Conservation (phyloP, 371 early-diverging fungal species). For the Lichtheimia hyalospora region DNA sequence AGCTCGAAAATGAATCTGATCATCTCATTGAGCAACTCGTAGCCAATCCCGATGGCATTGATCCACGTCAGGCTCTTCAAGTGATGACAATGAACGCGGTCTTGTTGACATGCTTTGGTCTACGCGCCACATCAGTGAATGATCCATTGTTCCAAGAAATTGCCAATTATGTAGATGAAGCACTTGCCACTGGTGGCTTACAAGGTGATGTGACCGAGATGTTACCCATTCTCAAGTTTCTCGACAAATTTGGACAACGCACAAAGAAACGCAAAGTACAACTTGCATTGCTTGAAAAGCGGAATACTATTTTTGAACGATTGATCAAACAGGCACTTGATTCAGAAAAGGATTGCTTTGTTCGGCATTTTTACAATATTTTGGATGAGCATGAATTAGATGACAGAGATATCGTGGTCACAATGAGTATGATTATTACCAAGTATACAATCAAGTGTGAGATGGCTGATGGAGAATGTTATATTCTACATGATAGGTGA, state of each 20-base stretch:
- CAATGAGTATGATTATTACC: conserved; percentile 5
- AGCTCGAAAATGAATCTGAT: conserved; percentile 12
- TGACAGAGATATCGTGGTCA: conserved; percentile 14
- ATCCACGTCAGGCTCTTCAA: conserved; percentile 5
- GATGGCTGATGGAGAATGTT: background rate
- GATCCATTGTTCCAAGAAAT: conserved; percentile 13
- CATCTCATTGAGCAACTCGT: conserved; percentile 5
- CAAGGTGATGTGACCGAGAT: conserved; percentile 11
- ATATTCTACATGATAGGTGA: conserved; percentile 3
- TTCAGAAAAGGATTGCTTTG: conserved; percentile 11
- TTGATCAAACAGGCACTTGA: conserved; percentile 5
- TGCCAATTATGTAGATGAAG: conserved; percentile 7
- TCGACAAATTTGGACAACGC: conserved; percentile 2
- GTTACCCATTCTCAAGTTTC: conserved; percentile 12
- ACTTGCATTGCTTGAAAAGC: background rate
- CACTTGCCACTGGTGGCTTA: background rate
- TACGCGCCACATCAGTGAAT: conserved; percentile 7
- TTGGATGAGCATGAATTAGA: conserved; percentile 16
- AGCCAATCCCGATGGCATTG: background rate
- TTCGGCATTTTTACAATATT: conserved; percentile 13
- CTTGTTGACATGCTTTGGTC: conserved; percentile 8
- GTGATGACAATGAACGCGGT: conserved; percentile 9
- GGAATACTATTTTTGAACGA: conserved; percentile 4
- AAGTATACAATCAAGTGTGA: too few species aligned
- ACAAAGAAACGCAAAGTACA: background rate